Base-by-base conservation (phyloP, 2,329 filamentous ascomycete genomes). In the Colletotrichum horii region DNA sequence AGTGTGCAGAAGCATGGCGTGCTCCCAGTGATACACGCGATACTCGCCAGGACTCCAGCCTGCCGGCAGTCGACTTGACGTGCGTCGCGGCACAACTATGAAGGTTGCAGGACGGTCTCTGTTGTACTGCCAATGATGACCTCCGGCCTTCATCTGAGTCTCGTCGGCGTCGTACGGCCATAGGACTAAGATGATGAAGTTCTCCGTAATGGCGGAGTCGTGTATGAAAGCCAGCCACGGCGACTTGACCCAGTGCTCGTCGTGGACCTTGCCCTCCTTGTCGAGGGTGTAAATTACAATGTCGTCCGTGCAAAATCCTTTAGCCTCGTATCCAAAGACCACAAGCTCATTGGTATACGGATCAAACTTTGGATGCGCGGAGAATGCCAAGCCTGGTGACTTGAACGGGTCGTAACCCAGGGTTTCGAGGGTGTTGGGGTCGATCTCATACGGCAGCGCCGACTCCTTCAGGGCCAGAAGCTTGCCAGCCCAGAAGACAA, bases 401-500 rank as follows among this genome's bases (percentile, higher is more conserved):
- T 66, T 32, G 62, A 66, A 66, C 2, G 62, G 24, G 16, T 66
- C 86, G 85, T 2, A 84, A 85, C 16, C 24, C 15, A 48, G 11
- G 3, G 36, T 52, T 28, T 66, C 55, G 12, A 70, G 56, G 5
- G 14, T 61, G 32, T 43, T 28, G 11, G 84, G 84, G 71, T 88
- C 83, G 76, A 87, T 78, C 0, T 83, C 83, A 66, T 83, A 87
- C 0, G 87, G 85, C 30, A 83, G 85, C 0, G 84, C 82, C 61
- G 84, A 83, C 71, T 91, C 89, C 77, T 90, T 90, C 43, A 83
- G 82, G 0, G 87, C 88, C 3, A 89, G 80, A 15, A 90, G 79
- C 16, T 87, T 83, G 2, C 86, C 86, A 24, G 85, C 82, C 83
- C 86, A 90, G 77, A 84, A 87, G 4, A 90, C 79, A 4, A 90